Conservation (phyloP, 345 rosid genomes). For the Carallia pectinifolia region DNA sequence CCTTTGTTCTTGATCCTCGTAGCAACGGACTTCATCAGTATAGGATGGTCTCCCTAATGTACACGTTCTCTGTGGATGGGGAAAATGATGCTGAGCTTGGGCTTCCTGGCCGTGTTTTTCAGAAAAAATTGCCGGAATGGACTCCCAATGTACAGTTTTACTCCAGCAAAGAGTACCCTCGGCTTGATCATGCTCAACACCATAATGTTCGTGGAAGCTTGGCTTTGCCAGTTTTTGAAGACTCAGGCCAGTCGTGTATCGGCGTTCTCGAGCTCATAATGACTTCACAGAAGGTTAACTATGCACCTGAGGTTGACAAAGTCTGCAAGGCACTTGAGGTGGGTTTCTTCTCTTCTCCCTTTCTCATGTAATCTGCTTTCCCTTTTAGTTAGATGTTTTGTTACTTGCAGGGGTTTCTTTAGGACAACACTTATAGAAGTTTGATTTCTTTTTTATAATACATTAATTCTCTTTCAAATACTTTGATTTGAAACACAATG, state of each 20-base stretch:
- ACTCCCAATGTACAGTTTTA: constrained; percentile 92
- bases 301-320: constrained; percentile 92
- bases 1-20: constrained; percentile 74
- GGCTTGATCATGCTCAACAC: constrained; percentile 74
- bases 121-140: constrained; percentile 84
- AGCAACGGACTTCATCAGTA: constrained; percentile 77
- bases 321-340: constrained; percentile 99
- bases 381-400: neutral
- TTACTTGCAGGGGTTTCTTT: neutral
- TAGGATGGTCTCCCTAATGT: constrained; percentile 78
- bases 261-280: constrained; percentile 85
- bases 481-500: neutral
- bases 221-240: constrained; percentile 93
- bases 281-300: constrained; percentile 84
- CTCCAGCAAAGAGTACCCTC: constrained; percentile 68
- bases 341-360: constrained; percentile 26
- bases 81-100: constrained; percentile 73
- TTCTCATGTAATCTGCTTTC: neutral
- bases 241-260: constrained; percentile 73
- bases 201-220: constrained; percentile 77
- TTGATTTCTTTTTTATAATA: neutral
- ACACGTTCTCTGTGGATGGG: constrained; percentile 71
- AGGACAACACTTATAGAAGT: neutral
- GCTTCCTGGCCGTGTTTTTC: constrained; percentile 95
- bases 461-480: neutral